A percentile compares a stretch with the other conserved stretches of the same genome.
phyloP scores from a whole-genome alignment of 345 rosid genomes.

The Populus nigra region DNA sequence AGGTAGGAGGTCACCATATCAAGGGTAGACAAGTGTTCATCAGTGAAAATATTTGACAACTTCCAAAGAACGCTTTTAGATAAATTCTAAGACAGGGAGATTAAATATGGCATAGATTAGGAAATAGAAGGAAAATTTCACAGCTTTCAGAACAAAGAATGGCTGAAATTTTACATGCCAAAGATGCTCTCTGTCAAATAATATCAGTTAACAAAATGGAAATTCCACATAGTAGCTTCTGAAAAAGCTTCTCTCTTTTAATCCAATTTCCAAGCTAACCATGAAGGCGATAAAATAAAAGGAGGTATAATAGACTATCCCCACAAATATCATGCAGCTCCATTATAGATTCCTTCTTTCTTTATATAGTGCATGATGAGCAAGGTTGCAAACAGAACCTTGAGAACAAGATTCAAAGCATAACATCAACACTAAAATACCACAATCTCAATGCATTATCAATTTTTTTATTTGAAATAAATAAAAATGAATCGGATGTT shows the following conservation, averaged over 20 bases:
- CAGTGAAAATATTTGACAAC: not conserved
- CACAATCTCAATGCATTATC: not conserved
- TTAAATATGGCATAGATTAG: not conserved
- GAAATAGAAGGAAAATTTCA: not conserved
- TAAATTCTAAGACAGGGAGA: not conserved
- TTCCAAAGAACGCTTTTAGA: not conserved
- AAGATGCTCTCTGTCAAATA: not conserved
- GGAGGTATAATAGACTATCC: not conserved
- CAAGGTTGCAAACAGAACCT: not conserved
- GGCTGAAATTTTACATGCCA: not conserved
- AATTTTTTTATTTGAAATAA: not conserved
- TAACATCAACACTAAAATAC: not conserved
- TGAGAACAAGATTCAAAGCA: not conserved
- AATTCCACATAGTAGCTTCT: not conserved
- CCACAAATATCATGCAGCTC: not conserved
- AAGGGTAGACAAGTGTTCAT: not conserved
- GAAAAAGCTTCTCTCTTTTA: not conserved
- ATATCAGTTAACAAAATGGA: not conserved
- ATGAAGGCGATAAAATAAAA: not conserved
- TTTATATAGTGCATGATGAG: not conserved
- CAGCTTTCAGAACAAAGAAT: not conserved
- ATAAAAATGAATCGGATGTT: not conserved
- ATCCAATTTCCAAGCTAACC: not conserved
- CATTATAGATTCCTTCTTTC: not conserved
- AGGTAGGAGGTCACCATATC: not conserved